Evolutionary conservation across 805 yeast species (phyloP), one percentile per base, ranked within the genome.

Genomic region (Candida lessepsii): DNA sequence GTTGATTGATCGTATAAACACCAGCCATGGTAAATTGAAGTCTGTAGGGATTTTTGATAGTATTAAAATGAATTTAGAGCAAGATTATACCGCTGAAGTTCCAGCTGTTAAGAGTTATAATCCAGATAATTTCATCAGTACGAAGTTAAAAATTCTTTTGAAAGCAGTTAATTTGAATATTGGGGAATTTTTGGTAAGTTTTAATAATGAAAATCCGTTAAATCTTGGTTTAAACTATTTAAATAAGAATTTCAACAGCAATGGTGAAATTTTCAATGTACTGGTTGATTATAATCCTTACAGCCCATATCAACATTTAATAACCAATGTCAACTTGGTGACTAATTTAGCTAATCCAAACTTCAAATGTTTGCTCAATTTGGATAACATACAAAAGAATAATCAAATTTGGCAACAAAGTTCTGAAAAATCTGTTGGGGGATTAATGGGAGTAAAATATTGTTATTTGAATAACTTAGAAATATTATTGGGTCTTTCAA

Each of bases 391-490:
- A n/a, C 43, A 37, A 20, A 41, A 38, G 20, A 45, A 45, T 24
- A 65, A 68, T 51, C 52, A 74, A 74, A 18, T 67, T 70, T 50
- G 74, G 83, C 58, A 70, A 66, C 51, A 71, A 61, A 71, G 79
- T 25, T 75, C 80, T 24, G 79, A 79, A 41, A 81, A 83, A 31
- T 54, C 71, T 9, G 61, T 70, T 8, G 76, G 78, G 15, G 78
- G 78, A 9, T 49, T 60, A 20, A 55, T 76, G n/a, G 88, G 86
- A 31, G 61, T 71, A 46, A 65, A 71, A 54, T 64, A 65, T 35
- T 18, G 19, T 11, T 24, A 29, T 28, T 21, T 35, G n/a, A 43
- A 49, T 47, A 26, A 42, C 44, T 73, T 36, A 39, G 53, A 18
- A 28, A 54, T 10, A 17, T 48, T 66, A 20, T 53, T 68, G 10